Percentiles rank a stretch among this genome's conserved stretches.
These are phyloP conservation scores for Takakia lepidozioides DNA, from an alignment of 225 moss, liverwort and hornwort genomes.

Conservation along the genomic window DNA sequence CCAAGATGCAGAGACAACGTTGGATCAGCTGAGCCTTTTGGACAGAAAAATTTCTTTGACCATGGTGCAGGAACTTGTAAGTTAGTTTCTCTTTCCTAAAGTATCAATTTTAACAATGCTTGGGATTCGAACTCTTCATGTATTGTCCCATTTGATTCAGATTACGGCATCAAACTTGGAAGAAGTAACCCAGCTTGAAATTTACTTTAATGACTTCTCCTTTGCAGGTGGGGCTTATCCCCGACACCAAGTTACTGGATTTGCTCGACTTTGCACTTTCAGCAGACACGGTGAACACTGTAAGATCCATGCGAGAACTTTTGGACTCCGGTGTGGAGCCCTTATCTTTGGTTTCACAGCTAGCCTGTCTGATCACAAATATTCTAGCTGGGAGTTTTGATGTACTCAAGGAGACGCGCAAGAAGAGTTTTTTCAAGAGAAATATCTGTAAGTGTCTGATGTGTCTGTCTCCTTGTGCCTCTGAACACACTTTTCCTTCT, in stretches of 20 bases:
- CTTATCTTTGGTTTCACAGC: slow-evolving; percentile 64
- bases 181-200: no score
- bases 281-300: slow-evolving; percentile 69
- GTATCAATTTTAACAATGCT: no score
- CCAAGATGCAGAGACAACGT: slow-evolving; percentile 67
- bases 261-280: slow-evolving; percentile 81
- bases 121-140: no score
- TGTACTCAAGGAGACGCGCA: slow-evolving; percentile 39
- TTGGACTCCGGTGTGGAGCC: slow-evolving; percentile 70
- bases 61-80: slow-evolving; percentile 76
- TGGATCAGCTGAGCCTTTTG: slow-evolving; percentile 73
- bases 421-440: slow-evolving; percentile 52
- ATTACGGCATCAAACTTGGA: no score
- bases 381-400: slow-evolving; percentile 65
- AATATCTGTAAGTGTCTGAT: slow-evolving; percentile 44
- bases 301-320: slow-evolving; percentile 66
- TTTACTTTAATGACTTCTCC: no score
- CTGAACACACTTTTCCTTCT: no score
- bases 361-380: slow-evolving; percentile 76
- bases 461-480: no score
- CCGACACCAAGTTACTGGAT: slow-evolving; percentile 51
- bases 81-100: slow-evolving; percentile 1
- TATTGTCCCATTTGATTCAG: no score
- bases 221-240: slow-evolving; percentile 62
- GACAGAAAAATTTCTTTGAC: slow-evolving; percentile 54